Conservation (phyloP, 1,284 basidiomycete genomes). For the Fomitopsis betulina region DNA sequence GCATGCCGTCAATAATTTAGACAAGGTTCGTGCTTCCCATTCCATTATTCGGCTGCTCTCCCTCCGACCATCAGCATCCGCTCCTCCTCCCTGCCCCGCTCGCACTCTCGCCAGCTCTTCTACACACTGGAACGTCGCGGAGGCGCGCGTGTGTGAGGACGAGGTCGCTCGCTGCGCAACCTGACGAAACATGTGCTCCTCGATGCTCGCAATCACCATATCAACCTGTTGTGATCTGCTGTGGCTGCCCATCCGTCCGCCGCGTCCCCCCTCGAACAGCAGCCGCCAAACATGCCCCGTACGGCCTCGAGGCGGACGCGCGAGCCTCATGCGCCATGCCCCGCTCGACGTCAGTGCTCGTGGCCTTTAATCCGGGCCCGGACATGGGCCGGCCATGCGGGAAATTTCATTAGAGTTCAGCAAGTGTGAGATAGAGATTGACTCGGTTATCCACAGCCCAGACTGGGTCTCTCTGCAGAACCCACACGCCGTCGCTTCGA, state of each 20-base stretch:
- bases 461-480: background rate
- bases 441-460: slow-evolving; percentile 9
- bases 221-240: background rate
- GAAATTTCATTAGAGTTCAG: background rate
- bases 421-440: slow-evolving; percentile 8
- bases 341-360: background rate
- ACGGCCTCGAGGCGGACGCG: background rate
- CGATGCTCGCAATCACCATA: slow-evolving; percentile 1
- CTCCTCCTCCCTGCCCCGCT: background rate
- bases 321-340: background rate
- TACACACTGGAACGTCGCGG: background rate
- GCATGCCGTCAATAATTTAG: slow-evolving; percentile 15
- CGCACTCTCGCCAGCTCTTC: background rate
- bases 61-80: background rate
- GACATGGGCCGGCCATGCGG: background rate
- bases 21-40: slow-evolving; percentile 9
- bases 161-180: background rate
- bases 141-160: background rate
- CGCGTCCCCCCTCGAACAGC: background rate
- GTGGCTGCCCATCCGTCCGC: background rate
- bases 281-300: background rate
- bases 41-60: slow-evolving; percentile 7
- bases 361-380: background rate
- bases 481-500: background rate
- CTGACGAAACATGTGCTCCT: background rate